Evolutionary conservation across 2,329 filamentous ascomycete genomes (phyloP).

Genomic region (Periconia macrospinosa): DNA sequence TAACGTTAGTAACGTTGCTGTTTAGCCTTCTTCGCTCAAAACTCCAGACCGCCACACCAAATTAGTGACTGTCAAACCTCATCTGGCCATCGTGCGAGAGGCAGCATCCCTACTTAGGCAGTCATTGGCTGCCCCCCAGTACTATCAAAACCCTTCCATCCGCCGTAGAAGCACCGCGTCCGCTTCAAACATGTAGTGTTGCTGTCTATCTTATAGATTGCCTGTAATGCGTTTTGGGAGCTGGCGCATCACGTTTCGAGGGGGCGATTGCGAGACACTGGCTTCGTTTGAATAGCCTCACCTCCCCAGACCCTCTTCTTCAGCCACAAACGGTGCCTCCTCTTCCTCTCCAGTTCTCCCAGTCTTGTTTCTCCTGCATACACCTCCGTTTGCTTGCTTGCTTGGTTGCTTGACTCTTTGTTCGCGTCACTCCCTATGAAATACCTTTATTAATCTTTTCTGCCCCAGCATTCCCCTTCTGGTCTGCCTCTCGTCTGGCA

Average conservation of each 20-base stretch:
- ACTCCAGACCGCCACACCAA: too few species aligned
- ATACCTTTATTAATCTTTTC: constrained; percentile 21
- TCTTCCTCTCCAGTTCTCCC: background rate
- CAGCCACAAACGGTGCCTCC: background rate
- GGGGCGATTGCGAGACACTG: background rate
- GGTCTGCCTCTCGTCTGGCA: constrained; percentile 5
- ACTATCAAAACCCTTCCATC: too few species aligned
- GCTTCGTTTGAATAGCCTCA: background rate
- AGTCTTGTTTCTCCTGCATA: background rate
- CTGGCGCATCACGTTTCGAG: background rate
- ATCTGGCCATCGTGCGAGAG: too few species aligned
- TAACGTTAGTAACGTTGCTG: too few species aligned
- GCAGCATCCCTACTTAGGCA: too few species aligned
- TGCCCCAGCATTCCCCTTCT: constrained; percentile 28
- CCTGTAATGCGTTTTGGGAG: background rate
- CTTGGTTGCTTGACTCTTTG: constrained; percentile 29
- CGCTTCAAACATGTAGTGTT: background rate
- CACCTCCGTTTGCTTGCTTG: constrained; percentile 7
- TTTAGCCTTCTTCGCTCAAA: too few species aligned
- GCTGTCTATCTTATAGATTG: background rate
- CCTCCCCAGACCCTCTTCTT: background rate
- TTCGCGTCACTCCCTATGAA: constrained; percentile 32
- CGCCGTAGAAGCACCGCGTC: too few species aligned
- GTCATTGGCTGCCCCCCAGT: too few species aligned
- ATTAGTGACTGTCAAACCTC: too few species aligned